Evolutionary conservation across 2,329 filamentous ascomycete species (phyloP), one percentile per base, ranked within the genome.

Genomic region (Fusarium xyrophilum): DNA sequence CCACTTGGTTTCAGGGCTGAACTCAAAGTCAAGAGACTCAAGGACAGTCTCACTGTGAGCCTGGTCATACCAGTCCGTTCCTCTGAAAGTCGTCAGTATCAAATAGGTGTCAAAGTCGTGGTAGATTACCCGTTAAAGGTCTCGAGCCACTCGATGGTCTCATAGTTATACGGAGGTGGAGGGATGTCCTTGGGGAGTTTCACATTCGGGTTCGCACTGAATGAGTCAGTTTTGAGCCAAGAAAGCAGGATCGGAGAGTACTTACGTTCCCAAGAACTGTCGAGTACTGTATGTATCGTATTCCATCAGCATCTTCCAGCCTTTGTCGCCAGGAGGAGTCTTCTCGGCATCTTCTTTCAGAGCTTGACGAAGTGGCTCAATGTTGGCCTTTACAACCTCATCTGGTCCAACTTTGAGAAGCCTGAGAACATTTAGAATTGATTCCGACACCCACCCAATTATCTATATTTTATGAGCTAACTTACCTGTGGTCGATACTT

Each of bases 111-210:
- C 2, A 14, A 8, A 10, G 5, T 14, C 7, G 5, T 14, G 17
- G 7, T 1, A 12, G 17, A 28, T 21, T 12, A 53, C 55, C 50
- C 38, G 2, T 27, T 19, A 13, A 7, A 36, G 4, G 61, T 63
- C 19, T 64, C 61, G 1, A 64, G 38, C 61, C 61, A 64, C 25
- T 64, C 61, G 1, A 64, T 63, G 5, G 61, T 64, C 10, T 57
- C 44, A 25, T 57, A 64, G 21, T 56, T 63, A 11, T 35, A 63
- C 0, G 36, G 36, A 2, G 64, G 62, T 3, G 44, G 27, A 10
- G 60, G 43, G 4, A 64, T 6, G 3, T 43, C 23, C 11, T 23
- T 23, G 11, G 30, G 52, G 8, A 36, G 38, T 7, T 10, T 36
- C 3, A 8, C 11, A 1, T 44, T 13, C 8, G 21, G 50, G 13